These are phyloP conservation scores for Acmispon strigosus DNA, from an alignment of 306 rosid genomes.

Conservation along the genomic window DNA sequence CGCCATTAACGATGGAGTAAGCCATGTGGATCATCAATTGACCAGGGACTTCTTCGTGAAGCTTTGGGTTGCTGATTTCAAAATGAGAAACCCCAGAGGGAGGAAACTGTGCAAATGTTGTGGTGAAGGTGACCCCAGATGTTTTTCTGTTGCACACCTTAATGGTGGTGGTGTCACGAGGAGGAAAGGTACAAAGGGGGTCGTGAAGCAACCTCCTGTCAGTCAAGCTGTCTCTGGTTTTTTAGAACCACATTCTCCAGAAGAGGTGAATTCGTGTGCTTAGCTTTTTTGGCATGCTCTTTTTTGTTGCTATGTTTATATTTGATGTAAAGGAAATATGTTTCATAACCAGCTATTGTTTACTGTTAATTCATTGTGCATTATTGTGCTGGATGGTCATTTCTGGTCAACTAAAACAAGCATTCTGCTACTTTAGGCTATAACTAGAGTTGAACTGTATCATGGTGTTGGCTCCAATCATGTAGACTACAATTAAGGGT, in stretches of 20 bases:
- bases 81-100: conserved; percentile 13
- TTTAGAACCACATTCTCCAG: conserved; percentile 49
- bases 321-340: neutral
- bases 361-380: neutral
- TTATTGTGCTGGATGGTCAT: neutral
- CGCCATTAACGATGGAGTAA: conserved; percentile 10
- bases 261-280: conserved; percentile 42
- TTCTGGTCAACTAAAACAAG: neutral
- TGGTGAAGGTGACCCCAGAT: conserved; percentile 21
- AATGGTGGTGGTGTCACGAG: neutral
- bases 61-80: conserved; percentile 63
- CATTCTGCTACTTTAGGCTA: neutral
- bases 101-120: conserved; percentile 5
- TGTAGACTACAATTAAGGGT: neutral
- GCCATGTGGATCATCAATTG: conserved; percentile 18
- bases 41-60: conserved; percentile 51
- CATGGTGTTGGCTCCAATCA: neutral
- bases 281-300: neutral
- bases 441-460: neutral
- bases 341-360: neutral
- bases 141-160: conserved; percentile 24
- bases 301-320: neutral
- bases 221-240: conserved; percentile 56
- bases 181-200: neutral
- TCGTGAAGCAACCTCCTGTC: conserved; percentile 58